A percentile compares a stretch with the other conserved stretches of the same genome.
Evolutionary conservation across 768 basidiomycete genomes (phyloP).

Genomic region (Trametes cubensis): DNA sequence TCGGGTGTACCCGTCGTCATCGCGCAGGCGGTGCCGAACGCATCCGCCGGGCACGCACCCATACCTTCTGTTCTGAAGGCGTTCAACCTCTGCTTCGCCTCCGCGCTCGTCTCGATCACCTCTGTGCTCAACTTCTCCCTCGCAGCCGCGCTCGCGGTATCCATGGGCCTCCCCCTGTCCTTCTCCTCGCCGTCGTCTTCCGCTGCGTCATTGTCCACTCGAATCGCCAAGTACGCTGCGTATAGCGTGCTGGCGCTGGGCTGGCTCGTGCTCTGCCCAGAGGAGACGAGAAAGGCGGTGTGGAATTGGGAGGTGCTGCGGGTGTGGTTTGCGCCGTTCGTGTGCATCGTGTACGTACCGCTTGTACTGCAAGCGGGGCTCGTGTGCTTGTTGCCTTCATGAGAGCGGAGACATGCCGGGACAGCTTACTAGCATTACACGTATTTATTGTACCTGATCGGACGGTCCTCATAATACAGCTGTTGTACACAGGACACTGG

Average conservation of each 20-base stretch:
- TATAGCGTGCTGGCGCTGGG: slow-evolving; percentile 58
- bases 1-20: not conserved
- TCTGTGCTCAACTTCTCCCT: slow-evolving; percentile 94
- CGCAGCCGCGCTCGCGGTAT: slow-evolving; percentile 67
- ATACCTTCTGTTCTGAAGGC: slow-evolving; percentile 61
- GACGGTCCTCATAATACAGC: slow-evolving; percentile 14
- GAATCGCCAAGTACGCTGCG: slow-evolving; percentile 36
- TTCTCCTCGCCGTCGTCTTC: slow-evolving; percentile 42
- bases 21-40: not conserved
- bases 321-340: slow-evolving; percentile 83
- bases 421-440: slow-evolving; percentile 4
- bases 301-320: slow-evolving; percentile 81
- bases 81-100: slow-evolving; percentile 80
- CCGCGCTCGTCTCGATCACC: slow-evolving; percentile 81
- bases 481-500: slow-evolving; percentile 3
- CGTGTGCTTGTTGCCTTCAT: slow-evolving; percentile 48
- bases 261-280: slow-evolving; percentile 54
- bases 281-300: slow-evolving; percentile 53
- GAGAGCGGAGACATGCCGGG: not conserved
- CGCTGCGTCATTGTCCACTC: slow-evolving; percentile 17
- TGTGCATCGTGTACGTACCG: slow-evolving; percentile 79
- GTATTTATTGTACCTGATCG: not conserved
- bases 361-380: slow-evolving; percentile 72
- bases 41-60: slow-evolving; percentile 13
- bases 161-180: slow-evolving; percentile 66